Percentiles rank a stretch among this genome's conserved stretches.
Evolutionary conservation across 106 monocot genomes (phyloP).

Genomic region (Triglochin maritima): DNA sequence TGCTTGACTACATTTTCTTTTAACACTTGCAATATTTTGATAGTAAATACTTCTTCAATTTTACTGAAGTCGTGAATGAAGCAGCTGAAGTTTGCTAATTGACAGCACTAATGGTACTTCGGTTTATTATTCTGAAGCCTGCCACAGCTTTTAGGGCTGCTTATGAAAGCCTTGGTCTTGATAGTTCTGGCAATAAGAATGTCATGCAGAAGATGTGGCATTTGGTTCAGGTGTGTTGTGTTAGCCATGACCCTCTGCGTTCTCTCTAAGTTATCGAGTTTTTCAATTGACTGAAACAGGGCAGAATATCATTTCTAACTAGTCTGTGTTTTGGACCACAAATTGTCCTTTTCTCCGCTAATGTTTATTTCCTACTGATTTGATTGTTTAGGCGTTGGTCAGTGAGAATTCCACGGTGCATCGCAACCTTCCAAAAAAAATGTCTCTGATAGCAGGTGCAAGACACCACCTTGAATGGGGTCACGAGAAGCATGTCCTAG

Average conservation of each 20-base stretch:
- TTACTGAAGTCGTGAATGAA: too few relatives aligned
- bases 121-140: constrained; percentile 25
- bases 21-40: too few relatives aligned
- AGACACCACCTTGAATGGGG: constrained; percentile 94
- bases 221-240: constrained; percentile 60
- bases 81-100: too few relatives aligned
- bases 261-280: too few relatives aligned
- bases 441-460: constrained; percentile 85
- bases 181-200: constrained; percentile 49
- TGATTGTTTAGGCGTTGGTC: constrained; percentile 43
- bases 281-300: too few relatives aligned
- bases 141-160: constrained; percentile 71
- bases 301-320: background rate
- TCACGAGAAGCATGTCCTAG: constrained; percentile 84
- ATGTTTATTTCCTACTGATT: background rate
- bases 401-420: constrained; percentile 39
- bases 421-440: constrained; percentile 64
- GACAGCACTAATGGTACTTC: too few relatives aligned
- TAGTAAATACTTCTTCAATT: too few relatives aligned
- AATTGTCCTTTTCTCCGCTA: background rate
- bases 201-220: constrained; percentile 99
- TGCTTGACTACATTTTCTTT: too few relatives aligned
- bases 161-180: constrained; percentile 54
- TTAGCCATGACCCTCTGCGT: background rate
- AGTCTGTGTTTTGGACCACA: background rate